Conservation (phyloP, 331 rosid species). For the Malus hybrid region DNA sequence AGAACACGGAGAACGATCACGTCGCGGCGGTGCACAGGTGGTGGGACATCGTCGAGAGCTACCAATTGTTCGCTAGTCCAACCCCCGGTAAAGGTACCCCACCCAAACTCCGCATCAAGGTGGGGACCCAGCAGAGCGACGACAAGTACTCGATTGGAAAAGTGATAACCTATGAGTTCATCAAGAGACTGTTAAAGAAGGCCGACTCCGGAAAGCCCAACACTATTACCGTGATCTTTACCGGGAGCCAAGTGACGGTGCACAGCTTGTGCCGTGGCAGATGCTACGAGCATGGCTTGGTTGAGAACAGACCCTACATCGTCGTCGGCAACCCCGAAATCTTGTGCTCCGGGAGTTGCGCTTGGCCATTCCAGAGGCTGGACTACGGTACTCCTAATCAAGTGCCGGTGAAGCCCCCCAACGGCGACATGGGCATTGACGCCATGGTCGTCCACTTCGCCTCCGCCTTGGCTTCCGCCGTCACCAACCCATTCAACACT, state of each 20-base stretch:
- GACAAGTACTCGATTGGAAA: not conserved
- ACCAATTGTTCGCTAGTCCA: not conserved
- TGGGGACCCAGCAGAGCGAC: not conserved
- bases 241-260: not conserved
- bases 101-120: not conserved
- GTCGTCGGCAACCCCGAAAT: slow-evolving; percentile 1
- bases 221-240: not conserved
- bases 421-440: not conserved
- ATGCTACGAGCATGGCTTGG: slow-evolving; percentile 1
- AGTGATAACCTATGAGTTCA: not conserved
- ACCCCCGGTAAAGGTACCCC: not conserved
- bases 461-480: not conserved
- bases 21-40: not conserved
- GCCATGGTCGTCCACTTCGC: slow-evolving; percentile 2
- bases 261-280: not conserved
- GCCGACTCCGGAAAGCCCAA: not conserved
- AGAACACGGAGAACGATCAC: not conserved
- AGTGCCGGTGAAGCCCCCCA: not conserved
- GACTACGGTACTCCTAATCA: not conserved
- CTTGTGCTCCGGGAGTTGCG: not conserved
- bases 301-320: not conserved
- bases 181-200: not conserved
- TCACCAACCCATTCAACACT: not conserved
- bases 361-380: not conserved
- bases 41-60: slow-evolving; percentile 1